Evolutionary conservation across 192 early-diverging fungal genomes (phyloP).

Genomic region (Phycomyces blakesleeanus): DNA sequence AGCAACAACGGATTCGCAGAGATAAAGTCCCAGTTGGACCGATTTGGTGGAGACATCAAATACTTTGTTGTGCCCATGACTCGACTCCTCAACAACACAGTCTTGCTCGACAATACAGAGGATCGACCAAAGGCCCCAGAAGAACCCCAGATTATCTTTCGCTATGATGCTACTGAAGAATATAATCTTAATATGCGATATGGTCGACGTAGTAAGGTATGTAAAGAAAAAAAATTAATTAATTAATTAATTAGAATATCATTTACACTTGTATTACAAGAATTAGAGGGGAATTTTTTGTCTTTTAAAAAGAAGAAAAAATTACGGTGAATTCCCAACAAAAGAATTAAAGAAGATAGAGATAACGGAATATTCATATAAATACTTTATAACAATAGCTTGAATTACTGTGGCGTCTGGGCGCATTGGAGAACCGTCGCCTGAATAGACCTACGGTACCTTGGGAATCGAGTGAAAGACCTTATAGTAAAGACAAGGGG

Average conservation of each 20-base stretch:
- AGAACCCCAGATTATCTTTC: constrained; percentile 60
- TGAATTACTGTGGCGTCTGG: constrained; percentile 54
- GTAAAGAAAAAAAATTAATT: too few relatives aligned
- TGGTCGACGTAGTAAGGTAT: constrained; percentile 62
- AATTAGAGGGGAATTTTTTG: too few relatives aligned
- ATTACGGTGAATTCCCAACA: too few relatives aligned
- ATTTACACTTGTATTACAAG: too few relatives aligned
- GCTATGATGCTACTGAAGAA: constrained; percentile 49
- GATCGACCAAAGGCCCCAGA: constrained; percentile 53
- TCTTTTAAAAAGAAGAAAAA: too few relatives aligned
- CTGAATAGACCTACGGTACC: constrained; percentile 47
- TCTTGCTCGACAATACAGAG: constrained; percentile 46
- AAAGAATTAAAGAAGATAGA: too few relatives aligned
- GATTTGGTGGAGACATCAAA: constrained; percentile 45
- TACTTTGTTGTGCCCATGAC: constrained; percentile 64
- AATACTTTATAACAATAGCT: constrained; percentile 31
- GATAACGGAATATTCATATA: not conserved
- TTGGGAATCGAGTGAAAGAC: constrained; percentile 51
- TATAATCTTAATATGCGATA: constrained; percentile 61
- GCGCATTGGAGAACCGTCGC: constrained; percentile 47
- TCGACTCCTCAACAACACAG: constrained; percentile 53
- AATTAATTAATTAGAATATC: too few relatives aligned
- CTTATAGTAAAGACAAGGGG: constrained; percentile 41
- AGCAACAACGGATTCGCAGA: constrained; percentile 51
- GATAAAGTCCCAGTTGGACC: constrained; percentile 44